Conservation (phyloP, 75 land plant genomes). For the Cryptomeria japonica region DNA sequence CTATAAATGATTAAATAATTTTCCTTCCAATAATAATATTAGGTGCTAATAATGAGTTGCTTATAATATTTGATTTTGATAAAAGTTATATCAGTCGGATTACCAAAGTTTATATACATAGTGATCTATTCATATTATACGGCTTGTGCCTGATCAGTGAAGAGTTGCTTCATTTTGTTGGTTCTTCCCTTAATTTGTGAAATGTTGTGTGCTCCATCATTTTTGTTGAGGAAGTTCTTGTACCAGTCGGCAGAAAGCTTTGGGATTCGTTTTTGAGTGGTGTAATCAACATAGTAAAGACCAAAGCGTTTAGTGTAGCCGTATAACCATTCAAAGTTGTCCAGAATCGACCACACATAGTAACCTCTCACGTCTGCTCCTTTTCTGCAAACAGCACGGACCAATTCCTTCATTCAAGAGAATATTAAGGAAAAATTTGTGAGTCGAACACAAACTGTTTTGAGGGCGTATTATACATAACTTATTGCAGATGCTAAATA, state of each 20-base stretch:
- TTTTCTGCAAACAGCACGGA: not conserved
- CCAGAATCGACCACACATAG: not conserved
- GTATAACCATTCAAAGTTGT: not conserved
- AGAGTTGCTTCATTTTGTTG: too few species aligned
- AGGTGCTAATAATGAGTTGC: too few species aligned
- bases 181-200: too few species aligned
- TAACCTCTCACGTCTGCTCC: not conserved
- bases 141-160: too few species aligned
- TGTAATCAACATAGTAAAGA: not conserved
- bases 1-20: too few species aligned
- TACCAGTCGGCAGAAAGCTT: not conserved
- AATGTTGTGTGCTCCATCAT: not conserved
- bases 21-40: too few species aligned
- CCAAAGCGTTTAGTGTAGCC: slow-evolving; percentile 1
- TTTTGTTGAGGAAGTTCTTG: not conserved
- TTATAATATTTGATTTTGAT: too few species aligned
- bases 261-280: not conserved
- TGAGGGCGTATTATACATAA: not conserved
- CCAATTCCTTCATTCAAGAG: too few species aligned
- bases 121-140: too few species aligned
- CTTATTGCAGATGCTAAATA: not conserved
- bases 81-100: too few species aligned
- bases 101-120: too few species aligned
- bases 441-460: not conserved
- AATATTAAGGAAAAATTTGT: not conserved